Percentiles rank a stretch among this genome's conserved stretches.
phyloP scores from a whole-genome alignment of 768 basidiomycete genomes.

The Suillus occidentalis region DNA sequence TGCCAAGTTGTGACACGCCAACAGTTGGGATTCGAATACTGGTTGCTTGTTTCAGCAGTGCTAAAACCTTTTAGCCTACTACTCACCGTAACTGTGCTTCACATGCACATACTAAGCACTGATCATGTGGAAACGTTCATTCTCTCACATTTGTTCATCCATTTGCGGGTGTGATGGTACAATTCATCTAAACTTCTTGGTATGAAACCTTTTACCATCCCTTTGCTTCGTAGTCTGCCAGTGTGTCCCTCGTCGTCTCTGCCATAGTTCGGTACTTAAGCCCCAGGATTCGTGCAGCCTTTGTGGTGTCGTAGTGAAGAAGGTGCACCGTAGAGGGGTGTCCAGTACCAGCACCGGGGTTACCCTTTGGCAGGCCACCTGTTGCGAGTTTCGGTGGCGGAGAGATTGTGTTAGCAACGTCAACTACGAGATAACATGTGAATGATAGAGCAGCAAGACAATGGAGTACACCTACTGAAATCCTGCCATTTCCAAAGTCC shows the following conservation, averaged over 20 bases:
- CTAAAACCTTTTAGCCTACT: neutral
- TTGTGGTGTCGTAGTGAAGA: conserved; percentile 34
- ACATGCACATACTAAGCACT: neutral
- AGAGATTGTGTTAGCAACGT: conserved; percentile 35
- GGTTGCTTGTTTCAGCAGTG: too few species aligned
- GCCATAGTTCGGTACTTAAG: conserved; percentile 41
- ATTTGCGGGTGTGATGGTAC: neutral
- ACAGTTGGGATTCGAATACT: too few species aligned
- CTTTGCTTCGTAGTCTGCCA: conserved; percentile 43
- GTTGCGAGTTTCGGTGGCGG: conserved; percentile 33
- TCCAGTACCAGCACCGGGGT: conserved; percentile 31
- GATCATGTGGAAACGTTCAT: neutral
- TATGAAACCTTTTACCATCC: conserved; percentile 34
- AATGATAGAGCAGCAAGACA: neutral
- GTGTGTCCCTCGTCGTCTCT: conserved; percentile 40
- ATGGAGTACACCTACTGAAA: conserved; percentile 21
- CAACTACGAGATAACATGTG: conserved; percentile 26
- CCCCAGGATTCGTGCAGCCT: conserved; percentile 41
- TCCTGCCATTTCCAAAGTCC: conserved; percentile 33
- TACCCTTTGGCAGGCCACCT: conserved; percentile 31
- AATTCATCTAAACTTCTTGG: neutral
- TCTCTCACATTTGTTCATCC: neutral
- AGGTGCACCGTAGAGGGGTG: conserved; percentile 28
- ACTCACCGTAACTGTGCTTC: neutral
- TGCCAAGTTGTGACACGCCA: too few species aligned